Conservation (phyloP, 2,329 filamentous ascomycete genomes). For the Talaromyces albobiverticillius region DNA sequence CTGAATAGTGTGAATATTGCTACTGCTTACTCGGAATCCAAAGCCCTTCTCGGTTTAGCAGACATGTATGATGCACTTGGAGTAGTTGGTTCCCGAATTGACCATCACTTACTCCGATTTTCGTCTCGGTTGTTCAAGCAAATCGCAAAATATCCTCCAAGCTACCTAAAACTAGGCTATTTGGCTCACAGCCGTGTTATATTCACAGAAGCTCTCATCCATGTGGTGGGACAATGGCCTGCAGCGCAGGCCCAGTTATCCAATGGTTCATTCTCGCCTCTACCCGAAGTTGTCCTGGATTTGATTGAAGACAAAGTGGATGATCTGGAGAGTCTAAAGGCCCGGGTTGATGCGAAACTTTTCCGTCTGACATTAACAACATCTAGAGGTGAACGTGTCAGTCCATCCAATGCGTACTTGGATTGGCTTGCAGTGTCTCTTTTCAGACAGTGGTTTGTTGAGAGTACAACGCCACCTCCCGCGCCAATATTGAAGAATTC, state of each 20-base stretch:
- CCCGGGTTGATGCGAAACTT: conserved; percentile 74
- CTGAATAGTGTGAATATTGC: conserved; percentile 87
- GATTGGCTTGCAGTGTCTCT: conserved; percentile 86
- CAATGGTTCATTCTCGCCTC: conserved; percentile 47
- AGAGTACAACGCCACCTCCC: conserved; percentile 75
- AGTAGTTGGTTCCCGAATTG: conserved; percentile 83
- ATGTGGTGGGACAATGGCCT: conserved; percentile 94
- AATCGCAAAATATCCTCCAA: conserved; percentile 92
- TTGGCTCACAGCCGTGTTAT: conserved; percentile 79
- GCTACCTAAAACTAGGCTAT: conserved; percentile 85
- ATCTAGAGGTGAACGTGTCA: conserved; percentile 75
- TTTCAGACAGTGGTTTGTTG: conserved; percentile 90
- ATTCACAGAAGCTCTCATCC: conserved; percentile 82
- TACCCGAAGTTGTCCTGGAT: conserved; percentile 76
- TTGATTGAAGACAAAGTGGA: conserved; percentile 94
- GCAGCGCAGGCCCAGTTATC: conserved; percentile 73
- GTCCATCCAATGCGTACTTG: conserved; percentile 73
- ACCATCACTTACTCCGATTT: conserved; percentile 91
- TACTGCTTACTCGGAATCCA: conserved; percentile 90
- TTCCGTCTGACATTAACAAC: conserved; percentile 79
- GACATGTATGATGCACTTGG: conserved; percentile 90
- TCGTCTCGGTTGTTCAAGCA: conserved; percentile 91
- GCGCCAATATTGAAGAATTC: conserved; percentile 46
- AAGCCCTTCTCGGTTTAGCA: conserved; percentile 80
- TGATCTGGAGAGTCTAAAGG: conserved; percentile 79